Percentiles rank a stretch among this genome's conserved stretches.
Evolutionary conservation across 306 rosid genomes (phyloP).

Genomic region (Gynostemma pentaphyllum): DNA sequence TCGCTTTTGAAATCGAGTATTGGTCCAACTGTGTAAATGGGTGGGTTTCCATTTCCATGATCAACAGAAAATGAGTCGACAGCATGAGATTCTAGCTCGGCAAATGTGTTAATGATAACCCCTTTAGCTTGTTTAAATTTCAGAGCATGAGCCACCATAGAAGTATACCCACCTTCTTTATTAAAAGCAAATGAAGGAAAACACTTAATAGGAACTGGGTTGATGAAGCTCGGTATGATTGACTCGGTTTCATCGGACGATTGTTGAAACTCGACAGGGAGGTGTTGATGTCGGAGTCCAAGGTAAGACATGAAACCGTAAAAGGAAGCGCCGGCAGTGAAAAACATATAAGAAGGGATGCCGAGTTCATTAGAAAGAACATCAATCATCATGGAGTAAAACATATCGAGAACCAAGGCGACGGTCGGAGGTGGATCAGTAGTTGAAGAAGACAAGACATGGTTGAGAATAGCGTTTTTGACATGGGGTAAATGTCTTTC

Average conservation of each 20-base stretch:
- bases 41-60: slow-evolving; percentile 15
- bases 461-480: neutral
- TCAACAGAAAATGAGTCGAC: neutral
- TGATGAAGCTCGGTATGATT: slow-evolving; percentile 1
- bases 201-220: slow-evolving; percentile 18
- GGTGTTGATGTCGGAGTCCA: neutral
- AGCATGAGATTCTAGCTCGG: neutral
- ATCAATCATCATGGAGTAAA: slow-evolving; percentile 12
- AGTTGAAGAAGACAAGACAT: neutral
- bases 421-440: neutral
- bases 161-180: neutral
- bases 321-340: slow-evolving; percentile 11
- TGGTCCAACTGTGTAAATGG: slow-evolving; percentile 46
- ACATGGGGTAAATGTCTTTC: neutral
- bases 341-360: slow-evolving; percentile 1
- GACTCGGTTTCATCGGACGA: slow-evolving; percentile 16
- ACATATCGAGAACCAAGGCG: neutral
- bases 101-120: slow-evolving; percentile 2
- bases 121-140: slow-evolving; percentile 4
- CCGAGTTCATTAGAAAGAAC: slow-evolving; percentile 7
- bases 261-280: neutral
- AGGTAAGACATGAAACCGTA: slow-evolving; percentile 4
- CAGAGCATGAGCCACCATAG: neutral
- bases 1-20: slow-evolving; percentile 16
- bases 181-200: slow-evolving; percentile 8